Evolutionary conservation across 306 rosid species (phyloP).

Genomic region (Malus sieversii): DNA sequence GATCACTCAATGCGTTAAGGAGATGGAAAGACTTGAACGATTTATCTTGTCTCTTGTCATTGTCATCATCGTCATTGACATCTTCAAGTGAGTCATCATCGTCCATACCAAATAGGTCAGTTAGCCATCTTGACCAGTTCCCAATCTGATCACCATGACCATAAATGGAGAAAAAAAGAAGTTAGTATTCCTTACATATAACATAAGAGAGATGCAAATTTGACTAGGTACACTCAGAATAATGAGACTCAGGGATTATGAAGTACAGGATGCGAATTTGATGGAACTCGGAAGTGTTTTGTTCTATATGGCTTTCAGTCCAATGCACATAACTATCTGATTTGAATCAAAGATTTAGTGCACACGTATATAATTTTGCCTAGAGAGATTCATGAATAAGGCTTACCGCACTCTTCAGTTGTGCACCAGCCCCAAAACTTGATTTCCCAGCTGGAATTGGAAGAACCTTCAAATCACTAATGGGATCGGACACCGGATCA

Average conservation of each 20-base stretch:
- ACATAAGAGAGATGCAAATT: neutral
- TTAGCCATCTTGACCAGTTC: constrained; percentile 95
- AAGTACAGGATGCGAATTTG: too few species aligned
- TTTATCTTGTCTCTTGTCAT: constrained; percentile 35
- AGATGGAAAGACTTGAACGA: constrained; percentile 76
- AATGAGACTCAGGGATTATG: too few species aligned
- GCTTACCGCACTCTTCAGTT: constrained; percentile 82
- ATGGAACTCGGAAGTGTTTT: too few species aligned
- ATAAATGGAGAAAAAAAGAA: constrained; percentile 7
- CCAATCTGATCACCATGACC: constrained; percentile 61
- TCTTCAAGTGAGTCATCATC: constrained; percentile 56
- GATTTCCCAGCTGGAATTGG: constrained; percentile 71
- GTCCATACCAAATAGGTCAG: constrained; percentile 72
- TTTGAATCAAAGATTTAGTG: neutral
- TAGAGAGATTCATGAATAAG: neutral
- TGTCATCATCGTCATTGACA: constrained; percentile 30
- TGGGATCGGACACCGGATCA: constrained; percentile 95
- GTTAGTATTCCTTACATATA: neutral
- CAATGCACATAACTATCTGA: neutral
- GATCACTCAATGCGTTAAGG: constrained; percentile 90
- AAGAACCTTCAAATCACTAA: constrained; percentile 74
- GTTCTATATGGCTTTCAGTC: neutral
- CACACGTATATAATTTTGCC: neutral
- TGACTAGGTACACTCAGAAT: too few species aligned
- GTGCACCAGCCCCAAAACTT: constrained; percentile 96